A percentile compares a stretch with the other conserved stretches of the same genome.
Conservation (phyloP, 2,329 filamentous ascomycete species). For the Nemania serpens region DNA sequence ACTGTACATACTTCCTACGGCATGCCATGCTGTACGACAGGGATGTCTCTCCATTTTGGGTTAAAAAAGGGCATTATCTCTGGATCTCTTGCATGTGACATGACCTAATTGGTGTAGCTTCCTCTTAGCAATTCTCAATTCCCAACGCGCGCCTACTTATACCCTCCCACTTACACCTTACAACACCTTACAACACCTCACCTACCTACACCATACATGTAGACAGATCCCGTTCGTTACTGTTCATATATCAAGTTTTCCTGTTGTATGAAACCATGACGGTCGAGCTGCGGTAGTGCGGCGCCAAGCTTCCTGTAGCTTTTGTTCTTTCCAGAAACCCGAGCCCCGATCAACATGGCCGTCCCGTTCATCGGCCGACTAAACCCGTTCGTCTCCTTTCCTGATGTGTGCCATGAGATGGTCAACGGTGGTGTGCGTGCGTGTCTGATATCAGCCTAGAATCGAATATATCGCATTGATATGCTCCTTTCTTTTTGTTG, state of each 20-base stretch:
- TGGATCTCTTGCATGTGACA: conserved; percentile 33
- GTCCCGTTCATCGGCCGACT: conserved; percentile 49
- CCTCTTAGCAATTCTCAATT: background rate
- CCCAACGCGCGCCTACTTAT: too few relatives aligned
- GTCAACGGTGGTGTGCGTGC: background rate
- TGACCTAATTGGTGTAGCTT: conserved; percentile 14
- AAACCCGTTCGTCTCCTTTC: conserved; percentile 42
- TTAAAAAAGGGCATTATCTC: background rate
- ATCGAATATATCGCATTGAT: conserved; percentile 87
- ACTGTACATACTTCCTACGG: too few relatives aligned
- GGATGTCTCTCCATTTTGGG: background rate
- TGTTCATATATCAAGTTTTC: background rate
- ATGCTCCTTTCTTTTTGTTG: conserved; percentile 80
- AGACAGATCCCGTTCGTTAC: too few relatives aligned
- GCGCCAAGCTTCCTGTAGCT: conserved; percentile 25
- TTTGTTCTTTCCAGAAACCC: conserved; percentile 8
- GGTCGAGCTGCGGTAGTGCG: conserved; percentile 29
- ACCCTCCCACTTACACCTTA: too few relatives aligned
- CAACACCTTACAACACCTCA: too few relatives aligned
- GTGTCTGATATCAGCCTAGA: conserved; percentile 48
- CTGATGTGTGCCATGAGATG: background rate
- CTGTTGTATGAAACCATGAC: conserved; percentile 24
- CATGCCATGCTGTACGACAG: background rate
- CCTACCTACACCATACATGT: too few relatives aligned
- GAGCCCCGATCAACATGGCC: conserved; percentile 40